phyloP scores from a whole-genome alignment of 345 rosid genomes.

The Citrus sinensis region DNA sequence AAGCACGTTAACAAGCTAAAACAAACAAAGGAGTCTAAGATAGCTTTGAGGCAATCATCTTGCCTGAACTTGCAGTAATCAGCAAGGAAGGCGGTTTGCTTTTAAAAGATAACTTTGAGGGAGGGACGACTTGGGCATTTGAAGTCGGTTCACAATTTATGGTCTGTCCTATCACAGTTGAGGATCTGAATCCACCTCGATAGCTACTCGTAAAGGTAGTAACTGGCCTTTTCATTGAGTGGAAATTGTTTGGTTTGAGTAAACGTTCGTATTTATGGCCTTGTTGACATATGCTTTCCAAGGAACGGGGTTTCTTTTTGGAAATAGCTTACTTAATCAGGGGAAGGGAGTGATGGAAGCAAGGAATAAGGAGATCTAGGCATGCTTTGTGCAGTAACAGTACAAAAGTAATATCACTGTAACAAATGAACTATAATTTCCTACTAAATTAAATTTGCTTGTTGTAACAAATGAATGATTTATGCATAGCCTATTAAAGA shows the following conservation, averaged over 20 bases:
- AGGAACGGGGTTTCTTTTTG: slow-evolving; percentile 78
- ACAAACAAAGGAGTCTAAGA: no score
- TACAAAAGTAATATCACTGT: slow-evolving; percentile 14
- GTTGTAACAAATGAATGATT: no score
- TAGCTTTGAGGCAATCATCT: no score
- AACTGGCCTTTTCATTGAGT: slow-evolving; percentile 1
- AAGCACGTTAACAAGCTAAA: no score
- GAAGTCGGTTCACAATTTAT: slow-evolving; percentile 87
- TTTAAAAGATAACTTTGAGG: no score
- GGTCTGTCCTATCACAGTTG: slow-evolving; percentile 86
- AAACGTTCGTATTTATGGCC: neutral
- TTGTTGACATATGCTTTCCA: slow-evolving; percentile 77
- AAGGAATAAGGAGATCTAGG: slow-evolving; percentile 76
- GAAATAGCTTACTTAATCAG: slow-evolving; percentile 90
- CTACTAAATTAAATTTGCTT: no score
- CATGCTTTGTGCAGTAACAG: slow-evolving; percentile 79
- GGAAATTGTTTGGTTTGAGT: neutral
- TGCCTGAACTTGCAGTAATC: no score
- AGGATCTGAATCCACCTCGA: slow-evolving; percentile 85
- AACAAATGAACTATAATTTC: neutral
- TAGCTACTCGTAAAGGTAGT: slow-evolving; percentile 88
- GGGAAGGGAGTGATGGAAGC: slow-evolving; percentile 88
- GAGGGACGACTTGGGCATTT: neutral
- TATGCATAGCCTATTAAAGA: neutral
- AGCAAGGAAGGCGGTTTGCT: no score